Base-by-base conservation (phyloP, 768 basidiomycete genomes). In the Rossbeevera mucosa region DNA sequence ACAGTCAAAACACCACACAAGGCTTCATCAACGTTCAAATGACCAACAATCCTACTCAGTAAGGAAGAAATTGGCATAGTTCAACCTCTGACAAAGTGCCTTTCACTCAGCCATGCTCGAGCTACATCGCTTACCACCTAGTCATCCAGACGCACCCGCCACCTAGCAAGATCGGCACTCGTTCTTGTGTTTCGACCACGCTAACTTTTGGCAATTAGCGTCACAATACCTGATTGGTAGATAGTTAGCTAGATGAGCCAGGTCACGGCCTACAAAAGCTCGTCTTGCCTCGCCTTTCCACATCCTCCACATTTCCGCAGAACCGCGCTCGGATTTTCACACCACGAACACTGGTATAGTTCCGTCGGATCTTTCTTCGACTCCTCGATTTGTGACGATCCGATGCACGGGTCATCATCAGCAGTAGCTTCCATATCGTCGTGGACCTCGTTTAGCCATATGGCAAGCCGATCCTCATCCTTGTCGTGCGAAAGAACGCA, bases 291-390 rank as follows among this genome's bases (percentile, higher is more conserved):
- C 12, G 73, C 68, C 48, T 66, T 71, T 24, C 60, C 68, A 48
- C 78, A 80, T 3, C 74, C 71, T 5, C 67, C 62, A 54, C 82
- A 83, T 63, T 80, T 83, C 55, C 74, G 73, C 43, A 83, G 62
- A 7, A 73, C 72, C 0, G 80, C 81, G 47, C 79, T 84, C 7
- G 83, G 82, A 52, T 84, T 85, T 5, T 76, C 73, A 54, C 85
- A 86, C 74, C 76, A 80, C 21, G 81, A 80, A 57, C 84, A 85
- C 12, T 75, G 70, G 64, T 81, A 82, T 24, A 86, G 63, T 40
- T 62, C 72, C 7, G 80, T 73, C 14, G 66, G 66, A 46, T 80
- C 24, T 16, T 72, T 62, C 28, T 25, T 44, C 9, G 9, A n/a
- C 16, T 22, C 22, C 14, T 24, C 9, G 14, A 24, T 13, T n/a